Evolutionary conservation across 1,284 basidiomycete genomes (phyloP).

Genomic region (Sporisorium iseilematis-ciliati): DNA sequence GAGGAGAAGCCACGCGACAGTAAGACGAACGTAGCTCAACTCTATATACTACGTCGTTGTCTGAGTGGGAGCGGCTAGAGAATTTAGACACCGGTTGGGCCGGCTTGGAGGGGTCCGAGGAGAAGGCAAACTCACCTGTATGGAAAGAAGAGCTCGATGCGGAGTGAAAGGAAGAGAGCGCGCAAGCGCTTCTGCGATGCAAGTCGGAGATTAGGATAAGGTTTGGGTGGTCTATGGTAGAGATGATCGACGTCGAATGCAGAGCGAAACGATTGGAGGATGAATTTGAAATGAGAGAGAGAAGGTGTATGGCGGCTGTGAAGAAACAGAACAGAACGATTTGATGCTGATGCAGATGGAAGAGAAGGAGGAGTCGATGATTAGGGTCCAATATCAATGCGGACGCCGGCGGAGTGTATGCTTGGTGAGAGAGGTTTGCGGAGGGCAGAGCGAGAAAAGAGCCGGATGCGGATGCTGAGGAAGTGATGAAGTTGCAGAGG

Average conservation of each 20-base stretch:
- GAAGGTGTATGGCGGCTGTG: background rate
- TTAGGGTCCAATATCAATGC: conserved; percentile 32
- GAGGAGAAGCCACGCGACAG: conserved; percentile 3
- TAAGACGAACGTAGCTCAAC: background rate
- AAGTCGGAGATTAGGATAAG: conserved; percentile 37
- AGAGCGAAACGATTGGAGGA: conserved; percentile 3
- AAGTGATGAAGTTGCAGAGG: conserved; percentile 10
- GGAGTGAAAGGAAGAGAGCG: conserved; percentile 18
- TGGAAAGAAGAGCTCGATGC: conserved; percentile 18
- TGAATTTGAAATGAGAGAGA: background rate
- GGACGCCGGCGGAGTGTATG: conserved; percentile 6
- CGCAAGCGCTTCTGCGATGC: conserved; percentile 12
- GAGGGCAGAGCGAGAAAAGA: conserved; percentile 9
- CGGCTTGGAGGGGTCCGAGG: background rate
- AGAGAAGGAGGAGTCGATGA: conserved; percentile 3
- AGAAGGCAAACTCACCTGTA: conserved; percentile 2
- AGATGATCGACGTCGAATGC: conserved; percentile 15
- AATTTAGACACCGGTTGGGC: conserved; percentile 3
- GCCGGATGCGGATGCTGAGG: conserved; percentile 34
- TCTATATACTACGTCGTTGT: conserved; percentile 16
- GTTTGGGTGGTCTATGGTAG: conserved; percentile 15
- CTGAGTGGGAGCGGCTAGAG: background rate
- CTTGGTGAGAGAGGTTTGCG: background rate
- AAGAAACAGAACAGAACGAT: background rate
- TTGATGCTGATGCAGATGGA: conserved; percentile 3